Evolutionary conservation across 441 rosid species (phyloP), one percentile per base, ranked within the genome.

Genomic region (Pelargonium citronellum): DNA sequence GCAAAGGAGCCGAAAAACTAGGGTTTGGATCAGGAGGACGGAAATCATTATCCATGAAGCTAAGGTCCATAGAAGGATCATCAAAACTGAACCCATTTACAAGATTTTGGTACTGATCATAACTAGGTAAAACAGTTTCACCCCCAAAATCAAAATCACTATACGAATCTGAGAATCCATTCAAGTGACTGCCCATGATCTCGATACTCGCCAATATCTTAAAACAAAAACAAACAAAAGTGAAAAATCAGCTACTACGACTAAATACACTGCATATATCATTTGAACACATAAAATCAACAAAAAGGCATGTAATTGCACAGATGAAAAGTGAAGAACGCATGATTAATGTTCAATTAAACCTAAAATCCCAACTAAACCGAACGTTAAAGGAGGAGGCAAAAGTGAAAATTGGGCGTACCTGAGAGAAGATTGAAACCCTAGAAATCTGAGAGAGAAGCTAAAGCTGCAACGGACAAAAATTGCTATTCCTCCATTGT

Each of bases 11-110:
- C 17, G 79, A 47, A 57, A 7, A 37, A 43, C 71, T 57, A 49
- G 77, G 78, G 71, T 79, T 75, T 12, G 11, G 71, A 43, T 75
- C 74, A 13, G 80, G 70, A 24, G 78, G 61, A 19, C 57, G 67
- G 47, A 69, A 49, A 13, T 77, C 75, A 46, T 30, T 58, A 69
- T 70, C 81, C 64, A 68, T 20, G 30, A 70, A 65, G 15, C 71
- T 67, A 19, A 78, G 66, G 77, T 75, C 66, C 53, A 71, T 47
- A 43, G 81, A 58, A 22, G 73, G 71, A 49, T 58, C 64, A 58
- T 58, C 30, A 58, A 58, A 58, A 30, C 62, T 66, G 74, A 77
- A 77, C 66, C 78, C 81, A 43, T 79, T 66, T 11, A 73, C 57
- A 15, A 58, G 64, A 19, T 58, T 27, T n/a, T 58, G 64, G 64